phyloP scores from a whole-genome alignment of 495 filamentous ascomycete species.

The Penicillium antarcticum region DNA sequence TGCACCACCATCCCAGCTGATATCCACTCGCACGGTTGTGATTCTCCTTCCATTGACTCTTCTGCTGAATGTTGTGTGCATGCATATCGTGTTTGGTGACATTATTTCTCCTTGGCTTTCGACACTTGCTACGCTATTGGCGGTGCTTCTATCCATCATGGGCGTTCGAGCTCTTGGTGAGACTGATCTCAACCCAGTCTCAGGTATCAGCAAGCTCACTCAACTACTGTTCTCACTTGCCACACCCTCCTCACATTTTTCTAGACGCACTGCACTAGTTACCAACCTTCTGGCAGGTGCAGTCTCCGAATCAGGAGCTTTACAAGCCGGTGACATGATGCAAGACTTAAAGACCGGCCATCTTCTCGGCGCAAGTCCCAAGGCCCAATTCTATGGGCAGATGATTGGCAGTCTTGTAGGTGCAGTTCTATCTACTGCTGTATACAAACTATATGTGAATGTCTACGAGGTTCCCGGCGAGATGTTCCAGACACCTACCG shows the following conservation, averaged over 20 bases:
- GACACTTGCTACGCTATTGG: conserved; percentile 79
- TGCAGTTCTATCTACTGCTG: conserved; percentile 78
- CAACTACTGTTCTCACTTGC: conserved; percentile 91
- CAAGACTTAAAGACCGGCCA: conserved; percentile 98
- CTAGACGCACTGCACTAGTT: conserved; percentile 61
- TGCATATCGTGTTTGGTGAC: conserved; percentile 73
- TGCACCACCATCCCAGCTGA: conserved; percentile 77
- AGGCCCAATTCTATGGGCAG: conserved; percentile 95
- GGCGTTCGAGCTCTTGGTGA: conserved; percentile 92
- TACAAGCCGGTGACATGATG: conserved; percentile 97
- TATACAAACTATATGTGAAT: conserved; percentile 87
- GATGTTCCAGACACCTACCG: conserved; percentile 90
- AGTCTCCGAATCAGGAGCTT: conserved; percentile 78
- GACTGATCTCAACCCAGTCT: conserved; percentile 95
- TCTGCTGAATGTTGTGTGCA: conserved; percentile 72
- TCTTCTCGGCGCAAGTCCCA: conserved; percentile 84
- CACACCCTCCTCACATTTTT: conserved; percentile 69
- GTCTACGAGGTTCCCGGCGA: conserved; percentile 86
- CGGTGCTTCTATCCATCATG: conserved; percentile 88
- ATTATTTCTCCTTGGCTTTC: conserved; percentile 62
- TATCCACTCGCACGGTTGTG: conserved; percentile 67
- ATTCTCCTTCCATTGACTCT: conserved; percentile 75
- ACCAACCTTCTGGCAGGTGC: conserved; percentile 96
- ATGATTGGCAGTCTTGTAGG: conserved; percentile 88
- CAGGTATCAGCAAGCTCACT: conserved; percentile 92